phyloP scores from a whole-genome alignment of 2,329 filamentous ascomycete species.

The Chaetomiaceae sp. region DNA sequence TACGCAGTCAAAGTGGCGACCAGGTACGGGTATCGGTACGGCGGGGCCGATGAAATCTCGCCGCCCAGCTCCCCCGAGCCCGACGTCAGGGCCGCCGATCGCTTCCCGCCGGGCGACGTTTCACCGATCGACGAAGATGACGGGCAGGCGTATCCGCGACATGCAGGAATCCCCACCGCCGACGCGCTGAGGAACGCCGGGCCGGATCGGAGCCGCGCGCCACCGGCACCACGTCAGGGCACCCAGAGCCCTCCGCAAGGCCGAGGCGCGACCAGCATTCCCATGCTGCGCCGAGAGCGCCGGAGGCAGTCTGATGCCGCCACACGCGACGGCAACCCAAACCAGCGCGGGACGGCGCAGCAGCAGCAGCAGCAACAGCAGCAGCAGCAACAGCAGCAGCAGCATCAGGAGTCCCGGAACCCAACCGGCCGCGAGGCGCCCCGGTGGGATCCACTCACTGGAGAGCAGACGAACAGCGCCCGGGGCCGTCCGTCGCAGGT shows the following conservation, averaged over 20 bases:
- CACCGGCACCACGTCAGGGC: conserved; percentile 8
- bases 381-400: conserved; percentile 25
- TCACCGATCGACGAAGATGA: conserved; percentile 47
- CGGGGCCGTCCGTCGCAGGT: conserved; percentile 51
- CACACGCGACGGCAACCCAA: conserved; percentile 36
- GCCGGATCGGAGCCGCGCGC: neutral
- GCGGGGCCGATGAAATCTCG: conserved; percentile 36
- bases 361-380: conserved; percentile 26
- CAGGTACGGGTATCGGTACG: conserved; percentile 22
- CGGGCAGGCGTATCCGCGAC: conserved; percentile 7
- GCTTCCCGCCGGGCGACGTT: conserved; percentile 34
- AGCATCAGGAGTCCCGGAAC: conserved; percentile 27
- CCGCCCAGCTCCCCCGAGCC: conserved; percentile 53
- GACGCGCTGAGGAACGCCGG: conserved; percentile 7
- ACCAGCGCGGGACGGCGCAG: conserved; percentile 28
- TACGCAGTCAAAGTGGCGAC: conserved; percentile 28
- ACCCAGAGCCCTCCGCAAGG: conserved; percentile 23
- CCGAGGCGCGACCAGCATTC: conserved; percentile 37
- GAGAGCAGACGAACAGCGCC: conserved; percentile 54
- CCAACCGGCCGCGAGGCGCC: conserved; percentile 37
- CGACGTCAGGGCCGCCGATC: conserved; percentile 26
- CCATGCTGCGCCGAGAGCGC: conserved; percentile 47
- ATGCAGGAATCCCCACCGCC: neutral
- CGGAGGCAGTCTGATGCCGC: conserved; percentile 39
- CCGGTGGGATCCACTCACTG: conserved; percentile 61